A percentile compares a stretch with the other conserved stretches of the same genome.
Conservation (phyloP, 129 eudicot species). For the Helianthus tuberosus region DNA sequence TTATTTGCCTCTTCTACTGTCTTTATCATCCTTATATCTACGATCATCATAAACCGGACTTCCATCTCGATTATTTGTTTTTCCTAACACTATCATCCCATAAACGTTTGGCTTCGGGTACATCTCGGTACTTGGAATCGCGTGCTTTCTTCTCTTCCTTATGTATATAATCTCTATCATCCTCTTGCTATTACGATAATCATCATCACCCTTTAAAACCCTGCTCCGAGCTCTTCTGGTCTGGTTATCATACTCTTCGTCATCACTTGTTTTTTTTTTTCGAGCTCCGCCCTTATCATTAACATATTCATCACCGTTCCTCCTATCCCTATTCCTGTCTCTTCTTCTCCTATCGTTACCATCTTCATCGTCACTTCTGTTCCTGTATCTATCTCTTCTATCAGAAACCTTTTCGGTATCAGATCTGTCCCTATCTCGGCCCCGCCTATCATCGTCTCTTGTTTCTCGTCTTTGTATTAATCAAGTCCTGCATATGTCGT, state of each 20-base stretch:
- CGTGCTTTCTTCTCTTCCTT: slow-evolving; percentile 45
- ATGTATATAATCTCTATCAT: slow-evolving; percentile 34
- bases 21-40: slow-evolving; percentile 77
- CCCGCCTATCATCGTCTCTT: slow-evolving; percentile 30
- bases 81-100: slow-evolving; percentile 72
- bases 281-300: slow-evolving; percentile 25
- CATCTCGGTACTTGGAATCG: slow-evolving; percentile 49
- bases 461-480: too few species aligned
- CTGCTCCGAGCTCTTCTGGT: slow-evolving; percentile 6
- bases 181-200: slow-evolving; percentile 27
- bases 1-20: slow-evolving; percentile 44
- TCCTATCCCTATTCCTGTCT: slow-evolving; percentile 2
- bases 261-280: slow-evolving; percentile 22
- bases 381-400: slow-evolving; percentile 24
- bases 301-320: slow-evolving; percentile 14
- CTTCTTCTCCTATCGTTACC: slow-evolving; percentile 23
- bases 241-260: slow-evolving; percentile 18
- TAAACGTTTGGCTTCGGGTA: slow-evolving; percentile 52
- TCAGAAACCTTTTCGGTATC: slow-evolving; percentile 7
- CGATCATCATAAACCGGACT: slow-evolving; percentile 67
- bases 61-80: slow-evolving; percentile 49
- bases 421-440: slow-evolving; percentile 20
- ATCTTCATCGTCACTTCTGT: slow-evolving; percentile 31
- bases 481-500: too few species aligned
- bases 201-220: slow-evolving; percentile 17